Percentiles rank a stretch among this genome's conserved stretches.
These are phyloP conservation scores for Fusarium bactridioides DNA, from an alignment of 2,329 filamentous ascomycete genomes.

Conservation along the genomic window DNA sequence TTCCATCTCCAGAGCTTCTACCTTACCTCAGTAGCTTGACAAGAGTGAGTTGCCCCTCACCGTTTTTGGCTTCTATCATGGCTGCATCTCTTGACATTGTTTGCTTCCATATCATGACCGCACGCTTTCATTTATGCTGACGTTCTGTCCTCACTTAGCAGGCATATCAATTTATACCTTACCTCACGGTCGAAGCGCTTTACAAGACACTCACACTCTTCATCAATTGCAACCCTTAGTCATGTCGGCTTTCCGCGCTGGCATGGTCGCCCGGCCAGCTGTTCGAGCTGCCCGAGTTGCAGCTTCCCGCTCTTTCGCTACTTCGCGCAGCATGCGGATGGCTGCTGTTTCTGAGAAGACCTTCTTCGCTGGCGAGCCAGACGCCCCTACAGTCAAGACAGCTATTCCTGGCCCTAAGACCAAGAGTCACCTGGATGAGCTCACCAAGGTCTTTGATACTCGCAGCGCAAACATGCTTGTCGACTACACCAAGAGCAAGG, in stretches of 20 bases:
- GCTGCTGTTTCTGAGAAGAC: constrained; percentile 45
- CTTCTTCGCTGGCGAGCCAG: constrained; percentile 60
- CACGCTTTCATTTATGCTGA: neutral
- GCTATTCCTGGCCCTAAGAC: constrained; percentile 80
- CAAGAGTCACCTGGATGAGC: constrained; percentile 71
- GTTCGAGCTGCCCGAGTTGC: constrained; percentile 22
- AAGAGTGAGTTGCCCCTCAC: constrained; percentile 19
- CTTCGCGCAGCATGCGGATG: constrained; percentile 35
- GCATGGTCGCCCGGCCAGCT: constrained; percentile 37
- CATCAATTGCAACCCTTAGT: constrained; percentile 14
- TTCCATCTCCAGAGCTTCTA: neutral
- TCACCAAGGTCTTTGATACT: constrained; percentile 84
- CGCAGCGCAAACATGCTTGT: constrained; percentile 84
- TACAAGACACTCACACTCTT: neutral
- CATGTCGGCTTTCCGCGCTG: constrained; percentile 45
- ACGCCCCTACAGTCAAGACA: constrained; percentile 61
- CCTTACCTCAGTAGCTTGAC: neutral
- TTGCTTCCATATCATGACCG: constrained; percentile 24
- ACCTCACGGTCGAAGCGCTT: neutral
- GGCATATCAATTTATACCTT: neutral
- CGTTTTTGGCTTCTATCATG: neutral
- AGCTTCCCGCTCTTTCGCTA: constrained; percentile 37
- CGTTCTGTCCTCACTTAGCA: neutral
- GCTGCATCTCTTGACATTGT: neutral
- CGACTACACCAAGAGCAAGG: constrained; percentile 76